These are phyloP conservation scores for Plasmodium reichenowi DNA, from an alignment of 169 alveolate genomes.

Conservation along the genomic window DNA sequence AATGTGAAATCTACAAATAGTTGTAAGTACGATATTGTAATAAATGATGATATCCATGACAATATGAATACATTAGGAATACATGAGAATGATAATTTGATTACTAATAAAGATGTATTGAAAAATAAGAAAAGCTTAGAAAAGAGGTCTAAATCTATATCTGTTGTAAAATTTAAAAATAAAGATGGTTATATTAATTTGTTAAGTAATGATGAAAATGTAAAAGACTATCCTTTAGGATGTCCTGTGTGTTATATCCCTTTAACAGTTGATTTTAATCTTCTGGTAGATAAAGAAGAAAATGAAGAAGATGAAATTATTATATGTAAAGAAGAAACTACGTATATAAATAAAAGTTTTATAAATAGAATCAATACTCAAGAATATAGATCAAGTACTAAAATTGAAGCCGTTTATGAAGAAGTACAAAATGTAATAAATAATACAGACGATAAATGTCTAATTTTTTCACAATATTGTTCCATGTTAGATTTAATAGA, in stretches of 20 bases:
- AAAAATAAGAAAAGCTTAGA: slow-evolving; percentile 46
- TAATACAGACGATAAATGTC: slow-evolving; percentile 83
- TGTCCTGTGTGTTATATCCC: slow-evolving; percentile 89
- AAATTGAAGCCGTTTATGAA: slow-evolving; percentile 86
- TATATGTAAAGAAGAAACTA: slow-evolving; percentile 57
- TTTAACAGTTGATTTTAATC: slow-evolving; percentile 80
- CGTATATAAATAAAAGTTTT: slow-evolving; percentile 78
- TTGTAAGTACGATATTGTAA: slow-evolving; percentile 9
- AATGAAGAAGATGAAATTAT: slow-evolving; percentile 52
- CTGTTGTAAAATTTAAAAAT: slow-evolving; percentile 74
- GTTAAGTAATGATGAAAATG: slow-evolving; percentile 11
- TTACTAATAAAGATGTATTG: slow-evolving; percentile 17
- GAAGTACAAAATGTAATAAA: slow-evolving; percentile 82
- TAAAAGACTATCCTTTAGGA: slow-evolving; percentile 80
- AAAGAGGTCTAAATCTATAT: slow-evolving; percentile 62
- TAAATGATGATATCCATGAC: not conserved
- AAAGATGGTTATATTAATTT: slow-evolving; percentile 38
- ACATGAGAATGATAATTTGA: not conserved
- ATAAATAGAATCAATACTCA: slow-evolving; percentile 83
- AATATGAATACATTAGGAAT: not conserved
- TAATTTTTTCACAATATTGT: slow-evolving; percentile 92
- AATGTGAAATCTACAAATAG: slow-evolving; percentile 4
- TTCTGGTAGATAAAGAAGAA: slow-evolving; percentile 5
- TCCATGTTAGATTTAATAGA: slow-evolving; percentile 91
- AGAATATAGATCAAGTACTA: slow-evolving; percentile 85